Evolutionary conservation across 495 filamentous ascomycete genomes (phyloP), one percentile per base, ranked within the genome.

Genomic region (Trichoderma virens): DNA sequence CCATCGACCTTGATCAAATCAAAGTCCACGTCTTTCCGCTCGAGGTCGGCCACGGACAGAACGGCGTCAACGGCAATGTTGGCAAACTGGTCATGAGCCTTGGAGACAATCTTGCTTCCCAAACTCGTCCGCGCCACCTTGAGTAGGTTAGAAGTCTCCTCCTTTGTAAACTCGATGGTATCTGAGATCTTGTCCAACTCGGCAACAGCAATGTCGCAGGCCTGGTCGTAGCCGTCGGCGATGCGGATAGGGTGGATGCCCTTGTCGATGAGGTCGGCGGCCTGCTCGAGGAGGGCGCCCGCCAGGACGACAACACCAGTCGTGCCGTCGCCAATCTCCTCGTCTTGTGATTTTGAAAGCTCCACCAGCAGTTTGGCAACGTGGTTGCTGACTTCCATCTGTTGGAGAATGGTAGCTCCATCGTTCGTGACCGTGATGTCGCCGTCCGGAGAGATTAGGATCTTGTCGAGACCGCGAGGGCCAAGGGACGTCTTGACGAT

Each of bases 361-460:
- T 97, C 93, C 31, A 99, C 94, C 45, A 99, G 79, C 43, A 99
- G 81, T 79, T 97, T 97, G 61, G 94, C 94, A 54, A 99, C 91
- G 74, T 98, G 93, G 83, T 99, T 98, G 65, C 91, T 90, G 65
- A 99, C 95, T 78, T 99, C 94, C 94, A 99, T 99, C 86, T 97
- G 94, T 67, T 87, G 84, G 65, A 99, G 80, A 68, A 99, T 99
- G 6, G 94, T 99, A 63, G 94, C 94, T 71, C 94, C 94, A 82
- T 99, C 94, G 74, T 99, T 99, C 65, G 94, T 99, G 59, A 99
- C 93, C 47, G 94, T 99, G 75, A 99, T 99, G 77, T 98, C 94
- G 73, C 94, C 94, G 75, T 99, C 94, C 34, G 94, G 91, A 54
- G 94, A 99, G 70, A 99, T 99, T 68, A 99, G 82, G 71, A 99